phyloP scores from a whole-genome alignment of 2,329 filamentous ascomycete species.

The Cladobotryum mycophilum region DNA sequence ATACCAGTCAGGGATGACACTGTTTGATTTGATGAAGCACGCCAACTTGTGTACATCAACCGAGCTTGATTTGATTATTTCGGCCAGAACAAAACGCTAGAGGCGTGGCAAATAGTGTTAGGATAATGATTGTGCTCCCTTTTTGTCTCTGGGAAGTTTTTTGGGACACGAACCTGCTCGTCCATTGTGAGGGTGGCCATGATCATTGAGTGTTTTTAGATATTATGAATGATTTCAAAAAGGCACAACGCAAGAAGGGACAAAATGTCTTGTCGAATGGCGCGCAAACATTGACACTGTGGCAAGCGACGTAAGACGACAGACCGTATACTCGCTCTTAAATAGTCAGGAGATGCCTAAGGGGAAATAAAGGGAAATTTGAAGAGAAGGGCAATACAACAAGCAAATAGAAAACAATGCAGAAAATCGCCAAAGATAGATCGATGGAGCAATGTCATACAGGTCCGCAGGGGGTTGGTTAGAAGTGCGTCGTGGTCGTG shows the following conservation, averaged over 20 bases:
- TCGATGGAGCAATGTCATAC: no score
- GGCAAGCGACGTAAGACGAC: not conserved
- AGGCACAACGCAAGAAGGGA: slow-evolving; percentile 1
- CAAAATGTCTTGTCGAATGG: slow-evolving; percentile 1
- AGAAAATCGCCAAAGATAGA: no score
- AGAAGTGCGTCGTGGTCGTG: no score
- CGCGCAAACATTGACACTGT: slow-evolving; percentile 7
- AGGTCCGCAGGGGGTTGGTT: no score
- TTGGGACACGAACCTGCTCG: slow-evolving; percentile 11
- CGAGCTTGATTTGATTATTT: slow-evolving; percentile 52
- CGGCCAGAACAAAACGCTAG: slow-evolving; percentile 51
- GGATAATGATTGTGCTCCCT: not conserved
- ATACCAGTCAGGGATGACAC: slow-evolving; percentile 39
- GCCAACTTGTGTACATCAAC: slow-evolving; percentile 41
- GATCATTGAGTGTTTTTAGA: not conserved
- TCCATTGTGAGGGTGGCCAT: slow-evolving; percentile 9
- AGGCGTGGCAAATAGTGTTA: not conserved
- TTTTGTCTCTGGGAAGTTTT: not conserved
- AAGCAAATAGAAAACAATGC: no score
- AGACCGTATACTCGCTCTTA: not conserved
- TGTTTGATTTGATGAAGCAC: slow-evolving; percentile 39
- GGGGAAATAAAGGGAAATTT: not conserved
- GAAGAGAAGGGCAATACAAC: not conserved
- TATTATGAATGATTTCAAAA: not conserved
- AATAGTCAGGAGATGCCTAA: no score